Conservation (phyloP, 805 yeast species). For the Spathaspora boniae region DNA sequence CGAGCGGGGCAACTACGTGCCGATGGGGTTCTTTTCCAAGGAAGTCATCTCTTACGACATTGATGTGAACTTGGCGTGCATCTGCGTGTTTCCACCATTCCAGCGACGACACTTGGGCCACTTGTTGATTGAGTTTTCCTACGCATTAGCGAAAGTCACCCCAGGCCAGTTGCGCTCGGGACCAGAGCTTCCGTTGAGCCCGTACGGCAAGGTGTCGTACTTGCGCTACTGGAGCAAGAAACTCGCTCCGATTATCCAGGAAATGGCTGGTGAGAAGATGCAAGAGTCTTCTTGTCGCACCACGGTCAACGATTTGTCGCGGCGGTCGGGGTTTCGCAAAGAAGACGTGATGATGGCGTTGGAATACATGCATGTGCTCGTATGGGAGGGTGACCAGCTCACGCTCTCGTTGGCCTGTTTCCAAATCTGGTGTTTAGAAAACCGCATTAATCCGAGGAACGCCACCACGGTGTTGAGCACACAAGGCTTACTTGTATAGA, state of each 20-base stretch:
- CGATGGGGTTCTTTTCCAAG: slow-evolving; percentile 91
- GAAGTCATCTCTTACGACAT: slow-evolving; percentile 76
- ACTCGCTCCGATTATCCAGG: slow-evolving; percentile 20
- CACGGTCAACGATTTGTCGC: slow-evolving; percentile 48
- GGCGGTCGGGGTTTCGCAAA: slow-evolving; percentile 58
- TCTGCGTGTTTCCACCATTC: slow-evolving; percentile 87
- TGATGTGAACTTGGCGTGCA: slow-evolving; percentile 82
- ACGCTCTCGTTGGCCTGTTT: slow-evolving; percentile 20
- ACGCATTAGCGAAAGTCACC: slow-evolving; percentile 56
- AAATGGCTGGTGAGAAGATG: slow-evolving; percentile 4
- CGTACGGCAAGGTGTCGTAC: slow-evolving; percentile 74
- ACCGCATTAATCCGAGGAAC: slow-evolving; percentile 21
- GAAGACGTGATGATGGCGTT: slow-evolving; percentile 61
- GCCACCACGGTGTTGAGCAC: slow-evolving; percentile 26
- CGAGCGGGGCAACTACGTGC: slow-evolving; percentile 33
- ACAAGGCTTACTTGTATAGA: slow-evolving; percentile 19
- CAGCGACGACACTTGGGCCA: slow-evolving; percentile 79
- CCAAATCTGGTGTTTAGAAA: slow-evolving; percentile 25
- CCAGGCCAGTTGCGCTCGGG: slow-evolving; percentile 68
- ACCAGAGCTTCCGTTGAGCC: slow-evolving; percentile 88
- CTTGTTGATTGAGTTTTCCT: slow-evolving; percentile 77
- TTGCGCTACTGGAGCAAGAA: slow-evolving; percentile 68
- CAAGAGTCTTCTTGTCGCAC: slow-evolving; percentile 15
- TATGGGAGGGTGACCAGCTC: slow-evolving; percentile 9
- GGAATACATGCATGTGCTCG: slow-evolving; percentile 45